Base-by-base conservation (phyloP, 371 early-diverging fungal genomes). In the Mortierella sp. region DNA sequence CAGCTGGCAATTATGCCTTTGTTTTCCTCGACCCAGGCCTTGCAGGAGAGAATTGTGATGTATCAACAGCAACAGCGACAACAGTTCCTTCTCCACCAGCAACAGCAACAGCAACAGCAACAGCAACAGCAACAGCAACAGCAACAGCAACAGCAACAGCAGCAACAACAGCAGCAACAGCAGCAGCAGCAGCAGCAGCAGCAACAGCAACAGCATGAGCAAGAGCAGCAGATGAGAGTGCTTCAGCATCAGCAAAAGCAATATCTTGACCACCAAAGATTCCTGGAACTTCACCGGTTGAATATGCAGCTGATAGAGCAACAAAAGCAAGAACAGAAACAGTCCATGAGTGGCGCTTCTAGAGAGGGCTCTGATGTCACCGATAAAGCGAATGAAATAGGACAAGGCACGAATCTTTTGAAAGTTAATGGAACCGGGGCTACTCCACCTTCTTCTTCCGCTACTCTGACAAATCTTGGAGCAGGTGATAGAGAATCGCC, bases 81-180 rank as follows among this genome's bases (percentile, higher is more conserved):
- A 25, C 66, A 72, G 25, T 37, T 37, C 9, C 37, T 23, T 18
- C 28, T 53, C 15, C 70, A 69, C 44, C 74, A 70, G 29, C 74
- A 73, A 28, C 77, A 45, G 46, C 47, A 72, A 25, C 71, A 66
- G 23, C 48, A 53, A 16, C 30, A 66, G 26, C 53, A 53, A 26
- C 53, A 51, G 21, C 51, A 51, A 51, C 51, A 51, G 18, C 51
- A 5, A 16, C 69, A 77, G 23, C 60, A 68, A 25, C 57, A 60
- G 37, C 77, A 70, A 28, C 74, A 68, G 30, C 77, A 76, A 25
- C 72, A 76, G 59, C 70, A 68, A 29, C 58, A 68, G 6, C 77
- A 76, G 37, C 72, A 72, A 29, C 77, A 76, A n/a, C 70, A 65
- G n/a, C 11, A 68, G 37, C 64, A 64, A 28, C 67, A 66, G 71